A percentile compares a stretch with the other conserved stretches of the same genome.
Conservation (phyloP, 2,329 filamentous ascomycete genomes). For the Aspergillus sergii region DNA sequence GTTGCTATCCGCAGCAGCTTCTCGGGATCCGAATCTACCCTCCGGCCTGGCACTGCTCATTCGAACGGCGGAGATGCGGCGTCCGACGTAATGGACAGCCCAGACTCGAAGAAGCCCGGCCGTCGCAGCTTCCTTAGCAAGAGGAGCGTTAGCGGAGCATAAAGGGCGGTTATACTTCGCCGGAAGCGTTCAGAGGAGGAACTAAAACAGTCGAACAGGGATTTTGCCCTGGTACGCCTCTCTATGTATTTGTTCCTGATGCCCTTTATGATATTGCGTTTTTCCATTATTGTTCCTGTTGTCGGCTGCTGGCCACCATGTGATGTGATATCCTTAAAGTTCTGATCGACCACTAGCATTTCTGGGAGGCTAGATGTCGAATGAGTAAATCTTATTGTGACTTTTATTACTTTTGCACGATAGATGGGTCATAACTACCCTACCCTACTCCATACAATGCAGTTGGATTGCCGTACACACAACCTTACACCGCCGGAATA, state of each 20-base stretch:
- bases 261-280: constrained; percentile 4
- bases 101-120: constrained; percentile 43
- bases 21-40: constrained; percentile 50
- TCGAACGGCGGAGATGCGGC: constrained; percentile 33
- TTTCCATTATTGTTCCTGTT: constrained; percentile 7
- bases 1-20: constrained; percentile 78
- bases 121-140: constrained; percentile 52
- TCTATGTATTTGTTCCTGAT: constrained; percentile 5
- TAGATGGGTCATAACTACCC: not conserved
- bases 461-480: not conserved
- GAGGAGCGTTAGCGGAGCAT: constrained; percentile 41
- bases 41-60: constrained; percentile 40
- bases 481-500: not conserved
- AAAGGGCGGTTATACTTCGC: constrained; percentile 1
- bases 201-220: not conserved
- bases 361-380: not conserved
- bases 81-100: constrained; percentile 38
- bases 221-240: constrained; percentile 5
- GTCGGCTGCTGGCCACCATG: constrained; percentile 5
- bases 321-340: constrained; percentile 11
- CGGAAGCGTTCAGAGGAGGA: not conserved
- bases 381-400: not conserved
- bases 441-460: not conserved
- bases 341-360: not conserved
- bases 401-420: not conserved